Conservation (phyloP, 164 flowering plant genomes). For the Dillenia turbinata region DNA sequence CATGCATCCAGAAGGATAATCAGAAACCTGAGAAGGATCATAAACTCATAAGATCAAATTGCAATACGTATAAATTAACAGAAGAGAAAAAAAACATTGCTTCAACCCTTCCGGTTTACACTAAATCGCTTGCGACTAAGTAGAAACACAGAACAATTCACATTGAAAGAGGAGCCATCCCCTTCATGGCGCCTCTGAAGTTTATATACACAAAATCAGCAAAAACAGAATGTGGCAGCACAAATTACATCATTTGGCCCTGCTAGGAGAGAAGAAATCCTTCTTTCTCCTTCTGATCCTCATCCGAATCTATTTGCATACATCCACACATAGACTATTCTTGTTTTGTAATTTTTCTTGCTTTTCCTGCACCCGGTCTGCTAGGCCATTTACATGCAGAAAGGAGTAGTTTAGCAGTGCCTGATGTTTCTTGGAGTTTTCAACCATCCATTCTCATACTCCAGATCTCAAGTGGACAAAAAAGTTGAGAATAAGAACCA, state of each 20-base stretch:
- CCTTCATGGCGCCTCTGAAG: no score
- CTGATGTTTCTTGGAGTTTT: background rate
- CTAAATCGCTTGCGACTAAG: no score
- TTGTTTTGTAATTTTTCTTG: conserved; percentile 6
- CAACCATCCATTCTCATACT: conserved; percentile 16
- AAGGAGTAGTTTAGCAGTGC: conserved; percentile 4
- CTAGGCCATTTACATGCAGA: conserved; percentile 25
- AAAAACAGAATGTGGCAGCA: no score
- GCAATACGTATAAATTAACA: no score
- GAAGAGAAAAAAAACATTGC: no score
- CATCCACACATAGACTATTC: conserved; percentile 3
- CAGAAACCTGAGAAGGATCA: no score
- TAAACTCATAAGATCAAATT: no score
- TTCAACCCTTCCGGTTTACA: no score
- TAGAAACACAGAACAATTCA: no score
- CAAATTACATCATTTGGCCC: background rate
- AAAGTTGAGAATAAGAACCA: background rate
- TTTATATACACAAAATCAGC: no score
- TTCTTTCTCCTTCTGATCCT: conserved; percentile 1
- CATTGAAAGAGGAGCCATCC: no score
- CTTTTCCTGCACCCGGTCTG: conserved; percentile 18
- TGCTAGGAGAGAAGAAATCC: conserved; percentile 8
- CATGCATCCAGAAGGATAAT: no score
- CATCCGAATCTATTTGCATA: conserved; percentile 5
- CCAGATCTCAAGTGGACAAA: conserved; percentile 7